Base-by-base conservation (phyloP, 257 asterid species). In the Henckelia pumila region DNA sequence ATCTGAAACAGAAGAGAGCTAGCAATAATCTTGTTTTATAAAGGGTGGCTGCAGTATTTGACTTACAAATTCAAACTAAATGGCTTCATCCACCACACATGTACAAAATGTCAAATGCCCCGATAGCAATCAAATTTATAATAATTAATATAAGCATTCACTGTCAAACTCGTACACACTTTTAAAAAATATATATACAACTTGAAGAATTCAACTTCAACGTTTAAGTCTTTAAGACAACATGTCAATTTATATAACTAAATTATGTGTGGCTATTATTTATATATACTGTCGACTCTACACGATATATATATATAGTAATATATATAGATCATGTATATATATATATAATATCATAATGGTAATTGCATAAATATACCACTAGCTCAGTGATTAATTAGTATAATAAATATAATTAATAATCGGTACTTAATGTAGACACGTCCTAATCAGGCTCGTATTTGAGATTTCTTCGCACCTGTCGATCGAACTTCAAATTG, bases 181-280 rank as follows among this genome's bases (percentile, higher is more conserved):
- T 61, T 29, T 74, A 56, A 66, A 72, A 65, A n/a, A n/a, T n/a
- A n/a, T n/a, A n/a, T n/a, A 16, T 69, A 47, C 57, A 72, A 59
- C 84, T 77, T 78, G 83, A 82, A 85, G 82, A 89, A 77, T 83
- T 87, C 92, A 87, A 87, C 95, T 87, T 92, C 98, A 92, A 89
- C 96, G 86, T 82, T 87, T 80, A 77, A 80, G 91, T 92, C 92
- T 82, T 85, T 83, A 30, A 82, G 86, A 68, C 78, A 53, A 77
- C 71, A 74, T 74, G 70, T 52, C 13, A 40, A 49, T 64, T 47
- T 28, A 2, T 19, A 57, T 35, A 56, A 13, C 37, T 7, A 50
- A 40, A 11, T n/a, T n/a, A n/a, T n/a, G n/a, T n/a, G n/a, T n/a
- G n/a, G n/a, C n/a, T n/a, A n/a, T n/a, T n/a, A n/a, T n/a, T n/a